A percentile compares a stretch with the other conserved stretches of the same genome.
Evolutionary conservation across 2,329 filamentous ascomycete genomes (phyloP).

Genomic region (Nannizzia gypsea): DNA sequence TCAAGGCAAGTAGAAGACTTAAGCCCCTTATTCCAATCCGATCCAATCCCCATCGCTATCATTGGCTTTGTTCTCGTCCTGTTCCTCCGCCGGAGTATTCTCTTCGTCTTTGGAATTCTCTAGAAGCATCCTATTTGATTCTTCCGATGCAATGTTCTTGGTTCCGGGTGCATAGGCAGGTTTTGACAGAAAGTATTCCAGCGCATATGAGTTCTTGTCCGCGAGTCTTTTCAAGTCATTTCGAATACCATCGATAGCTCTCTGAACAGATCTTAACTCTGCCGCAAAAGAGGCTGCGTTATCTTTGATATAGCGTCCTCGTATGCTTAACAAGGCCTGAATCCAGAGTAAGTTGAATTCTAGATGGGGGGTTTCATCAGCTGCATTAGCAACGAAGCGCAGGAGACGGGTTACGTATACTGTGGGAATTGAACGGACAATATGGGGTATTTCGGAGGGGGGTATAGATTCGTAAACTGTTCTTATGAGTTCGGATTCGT

Average conservation of each 20-base stretch:
- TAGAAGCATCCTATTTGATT: constrained; percentile 15
- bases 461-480: constrained; percentile 79
- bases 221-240: constrained; percentile 71
- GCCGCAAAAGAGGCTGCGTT: constrained; percentile 68
- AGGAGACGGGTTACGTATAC: constrained; percentile 80
- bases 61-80: constrained; percentile 19
- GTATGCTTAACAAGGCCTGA: constrained; percentile 64
- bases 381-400: constrained; percentile 75
- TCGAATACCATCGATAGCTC: constrained; percentile 67
- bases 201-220: constrained; percentile 78
- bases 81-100: constrained; percentile 22
- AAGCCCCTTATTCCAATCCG: constrained; percentile 37
- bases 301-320: constrained; percentile 75
- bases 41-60: constrained; percentile 43
- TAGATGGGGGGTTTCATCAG: constrained; percentile 81
- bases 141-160: not conserved
- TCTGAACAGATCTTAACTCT: constrained; percentile 70
- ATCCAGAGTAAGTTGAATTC: constrained; percentile 95
- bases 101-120: constrained; percentile 13
- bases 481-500: constrained; percentile 69
- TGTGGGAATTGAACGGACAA: constrained; percentile 65
- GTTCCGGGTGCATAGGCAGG: constrained; percentile 20
- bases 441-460: constrained; percentile 58
- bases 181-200: constrained; percentile 64
- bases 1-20: constrained; percentile 6